Percentiles rank a stretch among this genome's conserved stretches.
Conservation (phyloP, 345 rosid species). For the Trapa bicornis region DNA sequence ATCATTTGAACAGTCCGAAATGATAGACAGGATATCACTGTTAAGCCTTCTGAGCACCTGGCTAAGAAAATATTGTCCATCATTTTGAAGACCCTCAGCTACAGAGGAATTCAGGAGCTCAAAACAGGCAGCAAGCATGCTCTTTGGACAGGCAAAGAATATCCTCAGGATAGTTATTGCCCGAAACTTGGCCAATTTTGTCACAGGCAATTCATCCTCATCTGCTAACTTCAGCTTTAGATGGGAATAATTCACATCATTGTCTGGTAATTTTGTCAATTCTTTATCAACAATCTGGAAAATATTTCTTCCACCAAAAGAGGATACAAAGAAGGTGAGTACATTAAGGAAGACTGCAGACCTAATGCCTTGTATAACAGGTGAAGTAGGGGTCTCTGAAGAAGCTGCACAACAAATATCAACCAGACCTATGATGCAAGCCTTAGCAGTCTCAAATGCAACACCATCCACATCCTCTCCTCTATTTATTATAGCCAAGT, state of each 20-base stretch:
- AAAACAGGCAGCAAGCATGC: constrained; percentile 61
- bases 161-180: constrained; percentile 47
- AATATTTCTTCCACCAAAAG: constrained; percentile 40
- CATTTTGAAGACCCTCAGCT: constrained; percentile 35
- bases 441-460: constrained; percentile 68
- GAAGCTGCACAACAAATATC: constrained; percentile 67
- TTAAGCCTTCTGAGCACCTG: constrained; percentile 40
- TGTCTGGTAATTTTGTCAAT: constrained; percentile 37
- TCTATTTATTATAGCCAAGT: constrained; percentile 31
- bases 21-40: constrained; percentile 19
- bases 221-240: constrained; percentile 51
- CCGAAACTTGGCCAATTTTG: constrained; percentile 50
- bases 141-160: constrained; percentile 55
- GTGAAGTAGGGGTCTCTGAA: constrained; percentile 32
- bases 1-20: constrained; percentile 18
- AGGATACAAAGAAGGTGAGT: constrained; percentile 49
- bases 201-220: constrained; percentile 34
- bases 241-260: constrained; percentile 33
- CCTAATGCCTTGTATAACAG: constrained; percentile 47
- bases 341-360: constrained; percentile 57
- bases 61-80: constrained; percentile 47
- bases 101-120: constrained; percentile 45
- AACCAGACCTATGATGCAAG: constrained; percentile 71
- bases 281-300: constrained; percentile 50
- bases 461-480: constrained; percentile 67